Conservation (phyloP, 371 early-diverging fungal genomes). For the Mortierella sp. region DNA sequence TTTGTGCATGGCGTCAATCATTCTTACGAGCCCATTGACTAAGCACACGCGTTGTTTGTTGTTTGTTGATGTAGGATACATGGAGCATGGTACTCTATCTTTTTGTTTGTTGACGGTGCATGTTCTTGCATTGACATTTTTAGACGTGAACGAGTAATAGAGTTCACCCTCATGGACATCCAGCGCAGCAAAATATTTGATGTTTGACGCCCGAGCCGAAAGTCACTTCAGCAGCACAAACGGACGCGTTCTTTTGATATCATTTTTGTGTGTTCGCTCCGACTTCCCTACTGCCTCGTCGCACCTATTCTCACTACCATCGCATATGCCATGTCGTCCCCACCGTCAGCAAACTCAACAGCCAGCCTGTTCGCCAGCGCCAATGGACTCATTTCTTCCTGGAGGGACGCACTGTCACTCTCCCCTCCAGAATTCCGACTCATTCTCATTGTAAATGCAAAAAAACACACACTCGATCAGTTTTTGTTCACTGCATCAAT, state of each 20-base stretch:
- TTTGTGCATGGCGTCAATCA: no score
- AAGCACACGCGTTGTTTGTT: no score
- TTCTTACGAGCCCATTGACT: no score
- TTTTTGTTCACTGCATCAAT: neutral
- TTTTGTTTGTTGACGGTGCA: no score
- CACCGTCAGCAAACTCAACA: slow-evolving; percentile 10
- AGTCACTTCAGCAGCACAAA: neutral
- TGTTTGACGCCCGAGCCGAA: no score
- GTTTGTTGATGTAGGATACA: no score
- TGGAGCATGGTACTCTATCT: no score
- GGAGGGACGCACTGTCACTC: slow-evolving; percentile 42
- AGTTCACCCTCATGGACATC: no score
- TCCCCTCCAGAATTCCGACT: slow-evolving; percentile 38
- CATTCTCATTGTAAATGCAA: slow-evolving; percentile 37
- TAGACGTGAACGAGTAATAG: no score
- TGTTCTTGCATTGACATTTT: no score
- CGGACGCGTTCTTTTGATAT: neutral
- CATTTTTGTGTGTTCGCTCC: neutral
- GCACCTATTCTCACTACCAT: neutral
- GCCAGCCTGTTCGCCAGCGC: slow-evolving; percentile 13
- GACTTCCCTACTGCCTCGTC: no score
- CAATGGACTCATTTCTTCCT: slow-evolving; percentile 33
- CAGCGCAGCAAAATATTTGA: no score
- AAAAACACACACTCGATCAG: neutral
- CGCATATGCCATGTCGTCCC: slow-evolving; percentile 6